Base-by-base conservation (phyloP, 1,284 basidiomycete species). In the Ustilago cynodontis region DNA sequence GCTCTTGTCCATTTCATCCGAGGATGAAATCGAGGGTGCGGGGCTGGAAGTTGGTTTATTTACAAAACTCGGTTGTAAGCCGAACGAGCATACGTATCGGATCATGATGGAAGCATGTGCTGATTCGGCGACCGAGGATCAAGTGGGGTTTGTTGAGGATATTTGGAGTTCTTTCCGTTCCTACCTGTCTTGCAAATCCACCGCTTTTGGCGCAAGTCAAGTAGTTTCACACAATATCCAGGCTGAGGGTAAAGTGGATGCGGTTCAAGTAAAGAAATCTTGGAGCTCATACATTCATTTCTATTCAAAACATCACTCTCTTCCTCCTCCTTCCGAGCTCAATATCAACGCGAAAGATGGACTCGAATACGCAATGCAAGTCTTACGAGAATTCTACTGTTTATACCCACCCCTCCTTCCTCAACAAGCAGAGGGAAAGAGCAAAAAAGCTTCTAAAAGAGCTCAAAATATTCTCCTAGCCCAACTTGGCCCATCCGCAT, bases 41-140 rank as follows among this genome's bases (percentile, higher is more conserved):
- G 18, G 28, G 18, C 31, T 71, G 39, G 74, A 77, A 28, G 18
- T 60, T 10, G 74, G 62, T 3, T 41, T 83, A 22, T 83, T 83
- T 47, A 55, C 54, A 3, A 66, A 59, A 10, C 55, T 80, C 7
- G 58, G 60, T 2, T 33, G 81, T 11, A 16, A 33, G 54, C 67
- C 81, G 13, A 83, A 83, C 58, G 79, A 75, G 37, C 77, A 79
- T 55, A 78, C 80, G 2, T 72, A 31, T 31, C 39, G 63, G n/a
- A 58, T 82, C 13, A 35, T 81, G 0, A 57, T 85, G 14, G 68
- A 79, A n/a, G 63, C 65, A 10, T 70, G n/a, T 16, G 54, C 22
- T 33, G 60, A 67, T n/a, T n/a, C n/a, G 9, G 33, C 29, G 0
- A 16, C 8, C 18, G 28, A 28, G 13, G 18, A 28, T 7, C 6